Conservation (phyloP, 129 eudicot species). For the Rutidosis leptorrhynchoides region DNA sequence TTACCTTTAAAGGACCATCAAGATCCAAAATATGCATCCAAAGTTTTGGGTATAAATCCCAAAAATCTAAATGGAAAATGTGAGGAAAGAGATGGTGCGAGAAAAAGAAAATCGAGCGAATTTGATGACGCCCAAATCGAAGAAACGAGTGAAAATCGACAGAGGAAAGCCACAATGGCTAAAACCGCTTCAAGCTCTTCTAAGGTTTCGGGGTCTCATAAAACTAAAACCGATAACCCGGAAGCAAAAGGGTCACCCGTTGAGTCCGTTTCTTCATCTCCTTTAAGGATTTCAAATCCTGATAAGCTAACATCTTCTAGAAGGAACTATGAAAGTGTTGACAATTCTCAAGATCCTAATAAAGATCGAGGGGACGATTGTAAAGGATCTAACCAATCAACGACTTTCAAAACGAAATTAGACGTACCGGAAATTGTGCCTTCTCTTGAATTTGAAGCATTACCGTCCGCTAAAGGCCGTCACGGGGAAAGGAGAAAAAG, state of each 20-base stretch:
- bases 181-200: slow-evolving; percentile 95
- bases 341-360: slow-evolving; percentile 46
- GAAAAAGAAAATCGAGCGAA: slow-evolving; percentile 60
- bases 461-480: slow-evolving; percentile 29
- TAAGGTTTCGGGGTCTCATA: slow-evolving; percentile 87
- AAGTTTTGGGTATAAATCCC: slow-evolving; percentile 9
- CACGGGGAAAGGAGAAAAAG: slow-evolving; percentile 42
- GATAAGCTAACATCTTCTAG: slow-evolving; percentile 45
- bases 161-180: slow-evolving; percentile 52
- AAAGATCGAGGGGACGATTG: slow-evolving; percentile 41
- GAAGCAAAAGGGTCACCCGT: slow-evolving; percentile 88
- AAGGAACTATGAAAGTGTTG: slow-evolving; percentile 33
- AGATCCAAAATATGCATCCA: slow-evolving; percentile 37
- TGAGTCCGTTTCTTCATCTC: slow-evolving; percentile 96
- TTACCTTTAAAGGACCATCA: slow-evolving; percentile 38
- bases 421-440: slow-evolving; percentile 28
- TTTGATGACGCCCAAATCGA: slow-evolving; percentile 37
- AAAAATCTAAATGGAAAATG: slow-evolving; percentile 34
- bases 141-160: slow-evolving; percentile 47
- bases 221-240: slow-evolving; percentile 48
- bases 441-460: slow-evolving; percentile 32
- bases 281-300: slow-evolving; percentile 49
- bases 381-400: slow-evolving; percentile 39
- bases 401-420: slow-evolving; percentile 36
- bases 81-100: slow-evolving; percentile 34